Evolutionary conservation across 2,329 filamentous ascomycete species (phyloP).

Genomic region (Cordyceps farinosa): DNA sequence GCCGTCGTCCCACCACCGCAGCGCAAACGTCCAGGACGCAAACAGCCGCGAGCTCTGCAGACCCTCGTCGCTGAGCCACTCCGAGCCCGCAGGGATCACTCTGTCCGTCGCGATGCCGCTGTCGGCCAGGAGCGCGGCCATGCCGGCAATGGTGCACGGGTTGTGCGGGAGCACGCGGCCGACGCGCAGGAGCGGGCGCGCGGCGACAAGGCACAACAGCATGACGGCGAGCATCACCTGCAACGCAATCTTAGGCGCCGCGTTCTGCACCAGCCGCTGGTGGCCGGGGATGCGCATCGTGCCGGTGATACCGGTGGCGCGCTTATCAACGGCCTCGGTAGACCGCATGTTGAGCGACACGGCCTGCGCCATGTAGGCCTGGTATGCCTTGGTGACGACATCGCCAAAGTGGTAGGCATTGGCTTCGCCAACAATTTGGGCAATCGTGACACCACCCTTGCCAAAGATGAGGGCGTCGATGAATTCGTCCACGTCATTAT

Average conservation of each 20-base stretch:
- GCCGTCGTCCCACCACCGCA: neutral
- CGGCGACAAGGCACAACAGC: slow-evolving; percentile 25
- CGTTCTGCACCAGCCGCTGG: slow-evolving; percentile 26
- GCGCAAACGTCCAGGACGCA: neutral
- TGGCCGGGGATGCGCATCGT: slow-evolving; percentile 12
- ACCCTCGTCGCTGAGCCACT: slow-evolving; percentile 26
- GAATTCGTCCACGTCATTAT: slow-evolving; percentile 24
- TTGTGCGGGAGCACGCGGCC: slow-evolving; percentile 28
- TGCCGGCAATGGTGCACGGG: slow-evolving; percentile 29
- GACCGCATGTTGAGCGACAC: slow-evolving; percentile 27
- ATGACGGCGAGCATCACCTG: slow-evolving; percentile 30
- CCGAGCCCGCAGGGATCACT: slow-evolving; percentile 25
- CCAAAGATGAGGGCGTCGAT: slow-evolving; percentile 22
- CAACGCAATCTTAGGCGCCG: slow-evolving; percentile 27
- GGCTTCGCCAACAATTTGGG: slow-evolving; percentile 19
- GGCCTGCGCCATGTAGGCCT: slow-evolving; percentile 27
- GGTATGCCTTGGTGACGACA: slow-evolving; percentile 23
- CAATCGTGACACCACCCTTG: slow-evolving; percentile 18
- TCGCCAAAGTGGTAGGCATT: slow-evolving; percentile 21
- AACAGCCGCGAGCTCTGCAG: slow-evolving; percentile 17
- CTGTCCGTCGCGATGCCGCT: slow-evolving; percentile 25
- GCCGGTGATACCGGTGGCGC: slow-evolving; percentile 19
- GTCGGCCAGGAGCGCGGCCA: slow-evolving; percentile 27
- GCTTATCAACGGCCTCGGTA: slow-evolving; percentile 11
- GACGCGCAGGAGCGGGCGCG: slow-evolving; percentile 24